Base-by-base conservation (phyloP, 805 yeast species). In the Candida orba region DNA sequence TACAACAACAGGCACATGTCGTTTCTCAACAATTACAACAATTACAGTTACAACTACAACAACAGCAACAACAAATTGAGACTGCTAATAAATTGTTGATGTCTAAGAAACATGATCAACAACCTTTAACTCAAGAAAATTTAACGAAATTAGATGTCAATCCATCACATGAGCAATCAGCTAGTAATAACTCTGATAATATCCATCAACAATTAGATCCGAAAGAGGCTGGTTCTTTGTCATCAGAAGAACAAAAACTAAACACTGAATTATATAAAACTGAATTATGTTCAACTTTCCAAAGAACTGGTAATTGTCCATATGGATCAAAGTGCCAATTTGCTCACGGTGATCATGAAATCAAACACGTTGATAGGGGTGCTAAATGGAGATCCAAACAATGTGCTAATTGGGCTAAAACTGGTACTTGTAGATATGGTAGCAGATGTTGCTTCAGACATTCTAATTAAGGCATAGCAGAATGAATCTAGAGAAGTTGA, bases 391-490 rank as follows among this genome's bases (percentile, higher is more conserved):
- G 95, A 59, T 85, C 95, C 13, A 89, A 89, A 66, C 84, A 90
- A 14, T 89, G 97, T 68, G 83, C 80, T 49, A 89, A 89, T 62
- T 89, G 96, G 95, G 58, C 78, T 20, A 82, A 81, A 57, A 74
- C 73, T 37, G 96, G 96, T 13, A 67, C 75, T 37, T 89, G 97
- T 61, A 78, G 95, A 34, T 89, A 89, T 65, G 95, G 95, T 24
- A 85, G 78, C 60, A 76, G 97, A 58, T 89, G 97, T 63, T 87
- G 95, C 59, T 89, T 90, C 70, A 86, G 83, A 59, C 97, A 89
- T 64, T 86, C 83, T 20, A 36, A 38, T 29, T 44, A 34, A 31
- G 9, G 4, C 9, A 8, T 27, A 13, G 8, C 14, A 25, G 8
- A 10, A 13, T 10, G 29, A 8, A 4, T 6, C 9, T 27, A 4